Base-by-base conservation (phyloP, 495 filamentous ascomycete genomes). In the Penicillium macrosclerotiorum region DNA sequence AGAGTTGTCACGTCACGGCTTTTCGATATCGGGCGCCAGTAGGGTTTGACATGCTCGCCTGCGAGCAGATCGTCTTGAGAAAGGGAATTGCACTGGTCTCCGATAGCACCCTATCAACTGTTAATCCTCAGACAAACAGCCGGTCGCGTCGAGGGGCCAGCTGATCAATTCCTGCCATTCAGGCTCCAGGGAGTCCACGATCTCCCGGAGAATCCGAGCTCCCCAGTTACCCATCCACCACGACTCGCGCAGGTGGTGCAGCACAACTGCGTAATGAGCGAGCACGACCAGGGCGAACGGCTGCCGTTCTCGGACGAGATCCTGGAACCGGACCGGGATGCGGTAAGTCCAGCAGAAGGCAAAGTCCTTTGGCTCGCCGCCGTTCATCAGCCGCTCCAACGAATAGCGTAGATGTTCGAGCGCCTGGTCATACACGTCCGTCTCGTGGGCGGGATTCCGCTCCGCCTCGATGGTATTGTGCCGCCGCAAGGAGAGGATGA, bases 221-320 rank as follows among this genome's bases (percentile, higher is more conserved):
- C 62, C 72, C 72, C 72, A 75, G 23, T 76, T 67, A 0, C 62
- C 65, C 69, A 78, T 72, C 67, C 69, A 80, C 77, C 77, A 80
- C 32, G 67, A 59, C 7, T 67, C 47, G n/a, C 76, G 59, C 22
- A 78, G 38, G 38, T 69, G 65, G 44, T 78, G 68, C 32, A 80
- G 49, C 9, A 76, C 59, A 12, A 78, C 68, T 5, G 70, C 67
- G 52, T 72, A 80, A 49, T 78, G 73, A 2, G 76, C 74, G 2
- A 80, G 63, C 8, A 79, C 60, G 8, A 76, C 63, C 26, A 80
- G 43, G 4, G 84, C 78, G 30, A 82, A 75, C 0, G 81, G 79
- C 26, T 73, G 63, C 8, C 65, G 67, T 29, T 73, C 56, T 8
- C 67, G 65, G 4, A 81, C 71, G 17, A 80, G 62, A 0, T 73